These are phyloP conservation scores for Pelagophyceae sp. DNA, from an alignment of 352 stramenopile genomes.

Conservation along the genomic window DNA sequence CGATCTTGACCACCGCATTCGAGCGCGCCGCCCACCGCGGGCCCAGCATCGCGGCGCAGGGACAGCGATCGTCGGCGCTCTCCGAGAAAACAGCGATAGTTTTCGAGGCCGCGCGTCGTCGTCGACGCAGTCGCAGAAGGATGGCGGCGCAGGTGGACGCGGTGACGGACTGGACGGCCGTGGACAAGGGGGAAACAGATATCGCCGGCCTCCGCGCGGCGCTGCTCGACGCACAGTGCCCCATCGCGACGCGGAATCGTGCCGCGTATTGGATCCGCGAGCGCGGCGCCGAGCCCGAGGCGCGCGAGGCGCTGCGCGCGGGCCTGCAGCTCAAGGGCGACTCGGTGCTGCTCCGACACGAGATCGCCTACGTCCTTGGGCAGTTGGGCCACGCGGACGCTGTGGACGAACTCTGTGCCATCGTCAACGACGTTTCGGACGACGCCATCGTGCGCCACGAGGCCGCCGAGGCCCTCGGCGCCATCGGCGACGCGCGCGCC, in stretches of 20 bases:
- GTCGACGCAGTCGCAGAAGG: background rate
- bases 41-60: too few relatives aligned
- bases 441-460: slow-evolving; percentile 43
- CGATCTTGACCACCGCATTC: too few relatives aligned
- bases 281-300: background rate
- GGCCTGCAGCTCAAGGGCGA: background rate
- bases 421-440: slow-evolving; percentile 71
- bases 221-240: background rate
- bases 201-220: too few relatives aligned
- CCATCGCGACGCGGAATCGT: background rate
- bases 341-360: slow-evolving; percentile 84
- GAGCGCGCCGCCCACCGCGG: too few relatives aligned
- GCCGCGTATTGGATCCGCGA: background rate
- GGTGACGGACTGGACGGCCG: background rate
- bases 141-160: background rate
- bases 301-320: background rate
- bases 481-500: slow-evolving; percentile 74
- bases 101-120: background rate
- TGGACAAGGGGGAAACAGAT: too few relatives aligned
- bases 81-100: too few relatives aligned
- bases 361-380: slow-evolving; percentile 94
- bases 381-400: slow-evolving; percentile 87
- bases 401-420: slow-evolving; percentile 60
- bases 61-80: too few relatives aligned
- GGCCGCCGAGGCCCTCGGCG: slow-evolving; percentile 88